Conservation (phyloP, 2,329 filamentous ascomycete species). For the Fusarium torulosum region DNA sequence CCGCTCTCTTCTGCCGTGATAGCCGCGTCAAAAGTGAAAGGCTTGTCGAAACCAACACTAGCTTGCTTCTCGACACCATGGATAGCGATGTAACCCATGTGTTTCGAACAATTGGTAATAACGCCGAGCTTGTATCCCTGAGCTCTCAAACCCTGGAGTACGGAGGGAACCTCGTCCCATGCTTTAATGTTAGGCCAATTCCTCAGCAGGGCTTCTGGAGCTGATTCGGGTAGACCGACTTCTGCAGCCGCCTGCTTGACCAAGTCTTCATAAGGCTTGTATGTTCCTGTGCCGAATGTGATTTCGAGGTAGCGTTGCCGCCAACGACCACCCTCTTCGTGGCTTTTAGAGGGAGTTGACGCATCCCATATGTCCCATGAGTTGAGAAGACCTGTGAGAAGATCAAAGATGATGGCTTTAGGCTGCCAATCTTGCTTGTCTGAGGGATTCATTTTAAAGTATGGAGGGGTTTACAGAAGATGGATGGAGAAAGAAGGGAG, state of each 20-base stretch:
- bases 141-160: slow-evolving; percentile 41
- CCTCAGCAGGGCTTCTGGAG: slow-evolving; percentile 46
- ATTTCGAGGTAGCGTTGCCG: slow-evolving; percentile 55
- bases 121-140: slow-evolving; percentile 53
- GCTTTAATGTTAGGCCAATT: slow-evolving; percentile 48
- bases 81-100: slow-evolving; percentile 47
- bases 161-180: slow-evolving; percentile 41
- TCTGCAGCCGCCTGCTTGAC: slow-evolving; percentile 50
- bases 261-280: slow-evolving; percentile 52
- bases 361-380: slow-evolving; percentile 56
- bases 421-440: slow-evolving; percentile 44
- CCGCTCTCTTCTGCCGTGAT: slow-evolving; percentile 57
- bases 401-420: slow-evolving; percentile 56
- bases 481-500: background rate
- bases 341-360: slow-evolving; percentile 46
- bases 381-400: slow-evolving; percentile 56
- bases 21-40: slow-evolving; percentile 50
- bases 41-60: slow-evolving; percentile 17
- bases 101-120: slow-evolving; percentile 55
- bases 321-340: slow-evolving; percentile 51
- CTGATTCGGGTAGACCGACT: slow-evolving; percentile 48
- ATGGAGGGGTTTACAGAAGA: accelerated
- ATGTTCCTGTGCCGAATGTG: slow-evolving; percentile 53
- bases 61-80: slow-evolving; percentile 5
- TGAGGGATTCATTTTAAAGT: accelerated